These are phyloP conservation scores for Hanseniaspora vineae DNA, from an alignment of 805 yeast species.

Conservation along the genomic window DNA sequence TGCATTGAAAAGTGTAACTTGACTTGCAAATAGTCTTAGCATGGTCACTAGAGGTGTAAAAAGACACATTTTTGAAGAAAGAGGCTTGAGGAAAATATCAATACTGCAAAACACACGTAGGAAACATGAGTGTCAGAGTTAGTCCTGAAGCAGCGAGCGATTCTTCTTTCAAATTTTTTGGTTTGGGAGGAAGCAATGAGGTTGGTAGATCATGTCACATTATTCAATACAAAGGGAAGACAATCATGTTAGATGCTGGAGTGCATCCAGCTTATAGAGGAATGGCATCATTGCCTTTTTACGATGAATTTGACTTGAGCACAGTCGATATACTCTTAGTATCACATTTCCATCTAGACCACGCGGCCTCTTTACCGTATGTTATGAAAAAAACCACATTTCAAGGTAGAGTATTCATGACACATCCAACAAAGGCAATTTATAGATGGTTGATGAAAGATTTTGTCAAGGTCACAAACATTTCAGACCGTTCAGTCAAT, in stretches of 20 bases:
- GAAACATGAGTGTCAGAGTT: neutral
- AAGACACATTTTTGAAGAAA: too few species aligned
- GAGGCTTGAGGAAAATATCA: too few species aligned
- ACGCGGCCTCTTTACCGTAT: slow-evolving; percentile 94
- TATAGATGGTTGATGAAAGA: slow-evolving; percentile 92
- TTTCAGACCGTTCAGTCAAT: slow-evolving; percentile 28
- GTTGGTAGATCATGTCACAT: slow-evolving; percentile 96
- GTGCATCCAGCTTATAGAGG: slow-evolving; percentile 94
- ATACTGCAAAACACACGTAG: neutral
- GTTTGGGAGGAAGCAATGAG: slow-evolving; percentile 96
- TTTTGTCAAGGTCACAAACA: slow-evolving; percentile 77
- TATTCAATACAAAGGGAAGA: slow-evolving; percentile 82
- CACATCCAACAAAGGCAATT: slow-evolving; percentile 97
- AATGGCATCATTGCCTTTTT: slow-evolving; percentile 81
- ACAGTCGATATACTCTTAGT: slow-evolving; percentile 77
- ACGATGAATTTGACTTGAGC: slow-evolving; percentile 86
- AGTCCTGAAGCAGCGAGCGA: slow-evolving; percentile 10
- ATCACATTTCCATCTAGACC: slow-evolving; percentile 94
- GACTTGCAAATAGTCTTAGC: too few species aligned
- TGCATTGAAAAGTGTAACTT: too few species aligned
- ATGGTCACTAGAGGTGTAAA: too few species aligned
- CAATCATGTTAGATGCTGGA: slow-evolving; percentile 95
- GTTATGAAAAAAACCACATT: slow-evolving; percentile 95
- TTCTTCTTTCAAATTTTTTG: slow-evolving; percentile 52
- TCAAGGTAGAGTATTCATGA: slow-evolving; percentile 95